Evolutionary conservation across 2,329 filamentous ascomycete genomes (phyloP), one percentile per base, ranked within the genome.

Genomic region (Stylonectria norvegica): DNA sequence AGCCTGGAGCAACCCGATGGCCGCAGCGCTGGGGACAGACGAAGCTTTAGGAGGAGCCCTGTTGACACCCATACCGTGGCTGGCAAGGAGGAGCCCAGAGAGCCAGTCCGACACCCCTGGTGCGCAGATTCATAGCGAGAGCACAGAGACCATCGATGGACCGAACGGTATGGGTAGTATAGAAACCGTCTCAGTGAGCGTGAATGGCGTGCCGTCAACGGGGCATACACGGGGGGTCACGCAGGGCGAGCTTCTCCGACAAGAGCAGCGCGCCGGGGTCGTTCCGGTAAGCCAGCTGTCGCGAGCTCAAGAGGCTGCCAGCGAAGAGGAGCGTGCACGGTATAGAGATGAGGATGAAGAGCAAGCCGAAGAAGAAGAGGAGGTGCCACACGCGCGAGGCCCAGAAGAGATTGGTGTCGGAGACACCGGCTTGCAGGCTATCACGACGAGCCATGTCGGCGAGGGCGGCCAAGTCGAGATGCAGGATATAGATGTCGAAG

Each of bases 21-120:
- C 65, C 48, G 62, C 65, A 7, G 63, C 69, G 10, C 69, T 91
- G 5, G 90, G 89, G 2, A 89, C 86, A 34, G 91, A 97, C 55
- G 91, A 96, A 61, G 85, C 85, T 10, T 71, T 97, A 1, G 91
- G 91, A 16, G 93, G 93, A 5, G 93, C 93, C 0, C 72, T 96
- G 14, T 72, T 98, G 35, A 97, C 91, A 1, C 93, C 91, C 1
- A 97, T 98, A 42, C 87, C 90, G 0, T 98, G 93, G 93, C 70
- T 97, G 36, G 73, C 66, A 18, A 65, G 69, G 28, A 59, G 52
- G 25, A 62, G 60, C 20, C 58, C 61, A 4, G 59, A 63, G 38
- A 59, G 51, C 40, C 53, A 35, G 36, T 52, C 51, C 5, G 55
- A 55, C 11, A 57, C 55, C 3, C 52, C 55, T 20, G 64, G 63